Evolutionary conservation across 129 eudicot genomes (phyloP).

Genomic region (Flaveria robusta): DNA sequence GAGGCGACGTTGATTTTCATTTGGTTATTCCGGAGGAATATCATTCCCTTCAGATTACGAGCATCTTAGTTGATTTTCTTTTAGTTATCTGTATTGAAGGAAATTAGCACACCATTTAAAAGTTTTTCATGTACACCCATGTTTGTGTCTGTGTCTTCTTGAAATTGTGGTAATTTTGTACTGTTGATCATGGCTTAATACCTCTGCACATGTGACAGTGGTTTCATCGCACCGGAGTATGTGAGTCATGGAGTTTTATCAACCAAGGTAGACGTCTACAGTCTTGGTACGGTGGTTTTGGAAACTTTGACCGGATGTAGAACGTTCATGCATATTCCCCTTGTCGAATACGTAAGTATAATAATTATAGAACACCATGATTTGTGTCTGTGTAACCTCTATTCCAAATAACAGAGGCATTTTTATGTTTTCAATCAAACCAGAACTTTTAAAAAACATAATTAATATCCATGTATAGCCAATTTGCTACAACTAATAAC

Average conservation of each 20-base stretch:
- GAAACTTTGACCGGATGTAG: background rate
- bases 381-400: background rate
- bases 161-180: background rate
- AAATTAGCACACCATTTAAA: background rate
- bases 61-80: background rate
- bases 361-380: background rate
- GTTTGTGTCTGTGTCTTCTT: background rate
- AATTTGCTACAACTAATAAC: background rate
- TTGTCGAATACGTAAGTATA: background rate
- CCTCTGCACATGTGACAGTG: conserved; percentile 13
- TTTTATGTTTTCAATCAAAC: background rate
- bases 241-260: background rate
- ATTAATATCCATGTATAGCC: background rate
- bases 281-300: conserved; percentile 3
- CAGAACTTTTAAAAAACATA: background rate
- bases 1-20: background rate
- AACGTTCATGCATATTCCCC: no score
- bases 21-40: background rate
- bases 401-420: background rate
- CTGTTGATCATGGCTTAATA: background rate
- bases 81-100: background rate
- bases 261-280: conserved; percentile 1
- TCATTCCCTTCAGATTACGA: background rate
- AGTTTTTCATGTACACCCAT: background rate
- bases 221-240: background rate